A percentile compares a stretch with the other conserved stretches of the same genome.
phyloP scores from a whole-genome alignment of 495 filamentous ascomycete genomes.

The Aspergillus kassunensis region DNA sequence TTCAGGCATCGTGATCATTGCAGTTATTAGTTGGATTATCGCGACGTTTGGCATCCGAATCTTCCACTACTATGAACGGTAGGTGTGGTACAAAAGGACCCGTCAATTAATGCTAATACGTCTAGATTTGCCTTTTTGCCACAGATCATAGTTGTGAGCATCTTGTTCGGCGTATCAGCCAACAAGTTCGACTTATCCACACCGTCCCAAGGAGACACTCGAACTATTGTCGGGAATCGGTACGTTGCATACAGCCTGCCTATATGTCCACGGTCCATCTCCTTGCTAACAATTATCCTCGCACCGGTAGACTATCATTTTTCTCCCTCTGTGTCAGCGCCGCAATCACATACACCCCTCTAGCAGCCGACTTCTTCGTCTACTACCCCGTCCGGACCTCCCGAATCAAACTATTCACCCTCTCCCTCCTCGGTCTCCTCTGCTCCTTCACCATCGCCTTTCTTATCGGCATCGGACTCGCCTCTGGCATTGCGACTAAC shows the following conservation, averaged over 20 bases:
- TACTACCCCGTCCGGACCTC: slow-evolving; percentile 58
- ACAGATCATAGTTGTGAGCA: slow-evolving; percentile 59
- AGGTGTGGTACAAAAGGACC: slow-evolving; percentile 5
- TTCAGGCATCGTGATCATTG: slow-evolving; percentile 62
- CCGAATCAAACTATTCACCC: slow-evolving; percentile 28
- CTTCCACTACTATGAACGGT: slow-evolving; percentile 71
- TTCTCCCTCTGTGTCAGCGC: slow-evolving; percentile 63
- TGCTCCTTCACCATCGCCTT: slow-evolving; percentile 59
- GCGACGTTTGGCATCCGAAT: slow-evolving; percentile 70
- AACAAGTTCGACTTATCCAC: slow-evolving; percentile 57
- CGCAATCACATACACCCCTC: slow-evolving; percentile 59
- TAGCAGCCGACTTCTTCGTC: slow-evolving; percentile 62
- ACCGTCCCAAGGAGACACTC: slow-evolving; percentile 43
- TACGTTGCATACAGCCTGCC: slow-evolving; percentile 8
- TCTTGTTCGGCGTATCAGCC: slow-evolving; percentile 64
- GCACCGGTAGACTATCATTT: slow-evolving; percentile 50
- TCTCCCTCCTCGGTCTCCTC: slow-evolving; percentile 45
- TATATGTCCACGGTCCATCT: background rate
- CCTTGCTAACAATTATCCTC: background rate
- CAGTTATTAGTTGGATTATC: slow-evolving; percentile 61
- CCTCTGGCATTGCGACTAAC: slow-evolving; percentile 53
- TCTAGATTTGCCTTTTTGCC: slow-evolving; percentile 64
- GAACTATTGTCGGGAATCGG: slow-evolving; percentile 56
- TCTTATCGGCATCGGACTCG: slow-evolving; percentile 64
- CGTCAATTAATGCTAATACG: slow-evolving; percentile 2